phyloP scores from a whole-genome alignment of 495 filamentous ascomycete genomes.

The Hypoxylon crocopeplum region DNA sequence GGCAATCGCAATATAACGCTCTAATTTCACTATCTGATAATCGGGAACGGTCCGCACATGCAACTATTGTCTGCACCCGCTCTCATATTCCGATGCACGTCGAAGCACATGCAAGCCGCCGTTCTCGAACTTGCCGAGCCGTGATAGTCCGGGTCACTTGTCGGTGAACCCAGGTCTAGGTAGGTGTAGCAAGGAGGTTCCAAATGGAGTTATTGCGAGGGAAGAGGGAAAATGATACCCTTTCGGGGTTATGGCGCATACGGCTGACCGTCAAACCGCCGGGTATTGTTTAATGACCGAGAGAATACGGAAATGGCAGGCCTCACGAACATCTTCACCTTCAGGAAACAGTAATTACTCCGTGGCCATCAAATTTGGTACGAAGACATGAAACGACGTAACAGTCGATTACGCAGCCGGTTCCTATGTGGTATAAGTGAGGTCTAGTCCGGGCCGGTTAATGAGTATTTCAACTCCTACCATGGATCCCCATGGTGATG shows the following conservation, averaged over 20 bases:
- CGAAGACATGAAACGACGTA: constrained; percentile 1
- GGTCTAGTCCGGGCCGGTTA: no score
- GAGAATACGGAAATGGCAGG: constrained; percentile 1
- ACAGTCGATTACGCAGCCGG: not conserved
- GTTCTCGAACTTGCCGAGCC: constrained; percentile 13
- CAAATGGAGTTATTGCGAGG: not conserved
- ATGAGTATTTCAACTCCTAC: no score
- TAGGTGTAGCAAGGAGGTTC: constrained; percentile 1
- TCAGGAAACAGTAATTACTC: constrained; percentile 8
- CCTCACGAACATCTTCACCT: not conserved
- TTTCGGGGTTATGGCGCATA: constrained; percentile 9
- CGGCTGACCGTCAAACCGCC: constrained; percentile 1
- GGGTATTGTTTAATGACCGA: constrained; percentile 27
- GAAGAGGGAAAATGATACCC: not conserved
- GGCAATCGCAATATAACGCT: constrained; percentile 16
- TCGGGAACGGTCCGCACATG: constrained; percentile 14
- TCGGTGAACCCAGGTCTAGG: not conserved
- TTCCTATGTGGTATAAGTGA: constrained; percentile 6
- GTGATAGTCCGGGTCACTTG: constrained; percentile 17
- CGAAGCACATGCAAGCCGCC: constrained; percentile 28
- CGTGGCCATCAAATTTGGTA: constrained; percentile 13
- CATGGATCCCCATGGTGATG: no score
- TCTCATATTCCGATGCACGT: constrained; percentile 30
- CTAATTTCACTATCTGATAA: constrained; percentile 10
- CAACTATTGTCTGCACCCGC: constrained; percentile 10